phyloP scores from a whole-genome alignment of 352 stramenopile species.

The Blastocystis sp. region DNA sequence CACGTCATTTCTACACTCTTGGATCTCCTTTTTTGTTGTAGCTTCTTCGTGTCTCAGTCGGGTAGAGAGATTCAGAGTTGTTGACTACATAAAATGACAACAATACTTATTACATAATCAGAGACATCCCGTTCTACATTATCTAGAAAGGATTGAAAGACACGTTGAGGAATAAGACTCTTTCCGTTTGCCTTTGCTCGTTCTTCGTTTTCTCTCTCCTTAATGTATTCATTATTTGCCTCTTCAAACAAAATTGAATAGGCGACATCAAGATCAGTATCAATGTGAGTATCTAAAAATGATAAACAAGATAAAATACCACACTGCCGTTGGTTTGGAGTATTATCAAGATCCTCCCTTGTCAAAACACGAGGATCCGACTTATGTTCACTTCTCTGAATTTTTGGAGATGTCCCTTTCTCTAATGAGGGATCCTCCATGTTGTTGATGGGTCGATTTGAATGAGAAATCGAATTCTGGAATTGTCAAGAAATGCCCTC shows the following conservation, averaged over 20 bases:
- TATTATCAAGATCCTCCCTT: neutral
- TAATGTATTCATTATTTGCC: conserved; percentile 53
- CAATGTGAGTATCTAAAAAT: neutral
- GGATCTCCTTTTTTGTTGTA: conserved; percentile 7
- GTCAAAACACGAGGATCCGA: neutral
- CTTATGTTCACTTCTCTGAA: neutral
- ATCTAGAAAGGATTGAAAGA: conserved; percentile 15
- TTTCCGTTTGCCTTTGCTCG: neutral
- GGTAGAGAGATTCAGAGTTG: neutral
- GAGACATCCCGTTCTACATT: conserved; percentile 15
- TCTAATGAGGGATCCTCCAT: neutral
- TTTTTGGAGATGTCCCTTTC: neutral
- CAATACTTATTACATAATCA: neutral
- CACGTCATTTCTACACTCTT: neutral
- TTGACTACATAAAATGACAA: neutral
- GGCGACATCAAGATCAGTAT: conserved; percentile 51
- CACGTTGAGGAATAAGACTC: conserved; percentile 14
- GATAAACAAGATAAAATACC: neutral
- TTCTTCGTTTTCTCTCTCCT: neutral
- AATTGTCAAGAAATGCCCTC: neutral
- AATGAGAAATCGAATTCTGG: neutral
- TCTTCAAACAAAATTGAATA: conserved; percentile 55
- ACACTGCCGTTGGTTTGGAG: neutral
- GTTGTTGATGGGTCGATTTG: neutral
- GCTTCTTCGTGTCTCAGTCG: neutral